Evolutionary conservation across 805 yeast species (phyloP).

Genomic region (Pichia pseudocactophila): DNA sequence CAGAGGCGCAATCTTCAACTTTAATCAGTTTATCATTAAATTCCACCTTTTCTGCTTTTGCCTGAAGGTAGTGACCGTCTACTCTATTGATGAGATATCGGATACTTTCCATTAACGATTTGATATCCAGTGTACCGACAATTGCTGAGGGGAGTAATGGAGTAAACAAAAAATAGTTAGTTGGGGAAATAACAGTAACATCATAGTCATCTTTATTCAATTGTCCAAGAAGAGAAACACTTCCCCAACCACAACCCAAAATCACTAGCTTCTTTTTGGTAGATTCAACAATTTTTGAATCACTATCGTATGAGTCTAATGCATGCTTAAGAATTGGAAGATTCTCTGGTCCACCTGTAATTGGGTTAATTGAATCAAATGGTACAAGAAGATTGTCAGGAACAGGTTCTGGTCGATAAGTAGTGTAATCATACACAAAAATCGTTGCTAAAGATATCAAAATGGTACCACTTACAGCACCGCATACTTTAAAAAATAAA

Average conservation of each 20-base stretch:
- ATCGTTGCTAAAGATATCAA: constrained; percentile 37
- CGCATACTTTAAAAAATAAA: constrained; percentile 30
- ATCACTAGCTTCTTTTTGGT: constrained; percentile 63
- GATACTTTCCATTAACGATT: constrained; percentile 90
- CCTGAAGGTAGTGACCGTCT: constrained; percentile 77
- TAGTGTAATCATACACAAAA: constrained; percentile 58
- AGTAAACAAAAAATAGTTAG: constrained; percentile 91
- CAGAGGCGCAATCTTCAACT: constrained; percentile 40
- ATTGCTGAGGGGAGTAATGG: constrained; percentile 92
- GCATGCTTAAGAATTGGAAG: constrained; percentile 50
- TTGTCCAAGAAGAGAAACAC: constrained; percentile 73
- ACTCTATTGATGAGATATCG: constrained; percentile 73
- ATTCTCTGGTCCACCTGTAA: constrained; percentile 62
- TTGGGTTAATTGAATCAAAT: constrained; percentile 43
- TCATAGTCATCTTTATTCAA: constrained; percentile 80
- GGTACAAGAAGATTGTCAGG: constrained; percentile 42
- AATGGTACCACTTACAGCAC: constrained; percentile 36
- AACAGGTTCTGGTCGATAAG: constrained; percentile 39
- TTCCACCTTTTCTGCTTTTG: constrained; percentile 79
- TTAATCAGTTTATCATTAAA: constrained; percentile 55
- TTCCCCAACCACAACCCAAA: constrained; percentile 92
- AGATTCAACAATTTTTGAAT: constrained; percentile 40
- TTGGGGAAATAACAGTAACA: constrained; percentile 83
- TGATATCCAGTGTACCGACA: constrained; percentile 83
- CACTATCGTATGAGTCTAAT: constrained; percentile 49